phyloP scores from a whole-genome alignment of 2,329 filamentous ascomycete genomes.

The Claviceps sp. region DNA sequence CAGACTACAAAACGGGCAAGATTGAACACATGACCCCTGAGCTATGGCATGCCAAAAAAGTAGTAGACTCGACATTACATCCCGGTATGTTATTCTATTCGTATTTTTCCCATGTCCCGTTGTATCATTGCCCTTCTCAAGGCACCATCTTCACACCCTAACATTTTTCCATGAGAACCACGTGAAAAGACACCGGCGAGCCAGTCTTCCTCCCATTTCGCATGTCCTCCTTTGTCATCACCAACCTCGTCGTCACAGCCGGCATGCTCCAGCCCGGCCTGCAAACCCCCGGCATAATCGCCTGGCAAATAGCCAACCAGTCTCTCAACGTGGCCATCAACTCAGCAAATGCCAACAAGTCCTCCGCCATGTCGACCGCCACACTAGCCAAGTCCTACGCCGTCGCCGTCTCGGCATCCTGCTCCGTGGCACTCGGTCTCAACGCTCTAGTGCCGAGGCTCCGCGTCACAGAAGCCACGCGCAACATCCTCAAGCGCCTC shows the following conservation, averaged over 20 bases:
- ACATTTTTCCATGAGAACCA: not conserved
- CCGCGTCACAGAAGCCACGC: slow-evolving; percentile 63
- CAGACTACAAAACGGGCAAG: slow-evolving; percentile 77
- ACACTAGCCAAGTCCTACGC: slow-evolving; percentile 83
- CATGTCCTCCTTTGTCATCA: slow-evolving; percentile 91
- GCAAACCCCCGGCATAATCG: slow-evolving; percentile 66
- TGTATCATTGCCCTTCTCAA: not conserved
- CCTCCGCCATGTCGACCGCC: slow-evolving; percentile 67
- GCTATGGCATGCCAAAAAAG: slow-evolving; percentile 91
- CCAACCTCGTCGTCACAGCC: slow-evolving; percentile 86
- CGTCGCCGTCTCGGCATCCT: slow-evolving; percentile 83
- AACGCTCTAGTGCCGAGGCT: slow-evolving; percentile 82
- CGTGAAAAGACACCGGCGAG: slow-evolving; percentile 67
- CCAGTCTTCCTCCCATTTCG: slow-evolving; percentile 89
- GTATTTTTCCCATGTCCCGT: not conserved
- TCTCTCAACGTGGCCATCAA: slow-evolving; percentile 98
- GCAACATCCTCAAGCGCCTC: slow-evolving; percentile 66
- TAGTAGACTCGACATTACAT: slow-evolving; percentile 91
- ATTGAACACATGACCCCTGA: slow-evolving; percentile 72
- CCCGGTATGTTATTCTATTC: slow-evolving; percentile 47
- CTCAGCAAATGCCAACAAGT: slow-evolving; percentile 96
- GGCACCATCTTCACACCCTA: not conserved
- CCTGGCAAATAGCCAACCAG: slow-evolving; percentile 94
- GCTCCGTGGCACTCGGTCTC: slow-evolving; percentile 82
- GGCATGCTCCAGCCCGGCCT: slow-evolving; percentile 94